Evolutionary conservation across 129 eudicot genomes (phyloP), one percentile per base, ranked within the genome.

Genomic region (Lactuca sativa): DNA sequence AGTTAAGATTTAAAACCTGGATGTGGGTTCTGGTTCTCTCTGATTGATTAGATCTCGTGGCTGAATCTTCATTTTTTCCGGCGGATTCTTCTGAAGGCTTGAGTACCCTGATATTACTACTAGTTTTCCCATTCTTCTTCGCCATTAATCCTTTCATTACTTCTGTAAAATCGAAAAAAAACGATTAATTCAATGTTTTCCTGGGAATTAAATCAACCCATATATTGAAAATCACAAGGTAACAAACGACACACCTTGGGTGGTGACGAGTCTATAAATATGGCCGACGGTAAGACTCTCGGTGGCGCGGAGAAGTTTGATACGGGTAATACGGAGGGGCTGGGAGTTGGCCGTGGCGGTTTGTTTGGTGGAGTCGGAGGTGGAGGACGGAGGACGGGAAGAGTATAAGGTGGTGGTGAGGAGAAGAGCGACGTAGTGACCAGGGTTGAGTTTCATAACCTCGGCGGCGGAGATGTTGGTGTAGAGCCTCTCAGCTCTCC

Each of bases 101-200:
- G 78, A 57, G 47, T 75, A 81, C 66, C 33, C 25, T 69, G 32
- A 69, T 61, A 17, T 52, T 83, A 55, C 82, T 70, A 72, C 80
- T 80, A 81, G 60, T 74, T 77, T 85, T 86, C 5, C 95, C 87
- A 55, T 86, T 84, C 67, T 86, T 92, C 81, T 83, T 92, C 3
- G 95, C 98, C 86, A 84, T 78, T 80, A 92, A 71, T 57, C 98
- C 96, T 78, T 89, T 92, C 96, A 89, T 89, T 52, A 87, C 97
- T 67, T 90, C 97, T 93, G 67, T 58, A 85, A 60, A 44, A 25
- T 9, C 11, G 70, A 71, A 56, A 49, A 57, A 56, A 41, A 38
- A 15, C 11, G 16, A 11, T 52, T 5, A 9, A 32, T 9, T 21
- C 7, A 83, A 71, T 31, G 18, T 30, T 21, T 74, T 36, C 36